Conservation (phyloP, 176 grass and related monocot species). For the Bonia amplexicaulis region DNA sequence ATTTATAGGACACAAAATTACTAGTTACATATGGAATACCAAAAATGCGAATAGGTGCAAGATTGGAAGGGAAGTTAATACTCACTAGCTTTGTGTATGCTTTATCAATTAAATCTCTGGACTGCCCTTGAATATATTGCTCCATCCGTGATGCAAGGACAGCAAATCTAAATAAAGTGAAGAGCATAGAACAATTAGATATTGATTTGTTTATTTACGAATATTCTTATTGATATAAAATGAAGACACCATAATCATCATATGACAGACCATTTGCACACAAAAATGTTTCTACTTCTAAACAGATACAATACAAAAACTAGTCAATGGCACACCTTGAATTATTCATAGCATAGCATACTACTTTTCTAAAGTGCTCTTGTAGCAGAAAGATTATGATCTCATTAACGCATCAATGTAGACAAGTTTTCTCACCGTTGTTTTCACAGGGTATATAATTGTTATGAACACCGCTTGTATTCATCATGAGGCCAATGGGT, state of each 20-base stretch:
- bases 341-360: background rate
- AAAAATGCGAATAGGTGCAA: background rate
- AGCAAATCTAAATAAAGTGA: slow-evolving; percentile 62
- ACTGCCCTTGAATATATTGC: slow-evolving; percentile 95
- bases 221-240: slow-evolving; percentile 9
- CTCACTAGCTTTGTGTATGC: slow-evolving; percentile 92
- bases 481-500: too few species aligned
- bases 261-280: background rate
- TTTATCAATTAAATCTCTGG: slow-evolving; percentile 95
- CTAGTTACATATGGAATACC: slow-evolving; percentile 9
- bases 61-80: slow-evolving; percentile 1
- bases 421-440: background rate
- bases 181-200: slow-evolving; percentile 22
- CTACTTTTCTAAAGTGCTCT: background rate
- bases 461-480: too few species aligned
- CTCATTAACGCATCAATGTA: background rate
- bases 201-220: background rate
- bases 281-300: background rate
- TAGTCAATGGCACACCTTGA: background rate
- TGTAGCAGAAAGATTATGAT: background rate
- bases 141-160: slow-evolving; percentile 94
- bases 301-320: background rate
- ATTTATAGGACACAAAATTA: background rate
- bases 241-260: background rate
- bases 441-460: background rate